Base-by-base conservation (phyloP, 768 basidiomycete species). In the Megacollybia marginata region DNA sequence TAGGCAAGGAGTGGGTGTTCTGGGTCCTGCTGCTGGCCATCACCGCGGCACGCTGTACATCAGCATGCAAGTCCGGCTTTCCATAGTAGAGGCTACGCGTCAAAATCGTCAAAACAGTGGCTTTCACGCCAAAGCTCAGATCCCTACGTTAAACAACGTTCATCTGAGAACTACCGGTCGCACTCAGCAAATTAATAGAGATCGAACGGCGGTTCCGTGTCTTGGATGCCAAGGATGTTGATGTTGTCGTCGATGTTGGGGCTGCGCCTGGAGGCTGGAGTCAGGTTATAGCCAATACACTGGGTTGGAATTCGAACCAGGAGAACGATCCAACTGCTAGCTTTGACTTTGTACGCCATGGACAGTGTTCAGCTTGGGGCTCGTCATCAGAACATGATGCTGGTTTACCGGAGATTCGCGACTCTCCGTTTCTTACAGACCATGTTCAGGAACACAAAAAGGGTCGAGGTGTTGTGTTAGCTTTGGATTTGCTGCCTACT, bases 241-340 rank as follows among this genome's bases (percentile, higher is more conserved):
- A 64, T 1, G 71, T 76, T 15, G 80, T 94, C 1, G 80, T 94
- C 2, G 94, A 96, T 65, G 77, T 96, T 19, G 94, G 95, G 15
- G 89, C 89, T 0, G 89, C 92, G 0, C 95, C 93, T 0, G 93
- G 93, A 0, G 91, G 92, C 1, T 97, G 95, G 93, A 87, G 85
- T 45, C 93, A 96, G 59, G 92, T 92, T 11, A 81, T 80, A 12
- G 76, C 81, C 0, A 71, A 71, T 23, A 76, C 78, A 49, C 62
- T 89, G n/a, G 82, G 83, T 2, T 81, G 79, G 75, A 40, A 40
- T 40, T 56, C 55, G 33, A 52, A 58, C 31, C 40, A 28, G 8
- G 44, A 52, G 32, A 32, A 45, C 18, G 33, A 49, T 43, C 33
- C 31, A 34, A 23, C 53, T 52, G 7, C 23, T 28, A 28, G 23